Conservation (phyloP, 2,329 filamentous ascomycete species). For the Botrytis fragariae region DNA sequence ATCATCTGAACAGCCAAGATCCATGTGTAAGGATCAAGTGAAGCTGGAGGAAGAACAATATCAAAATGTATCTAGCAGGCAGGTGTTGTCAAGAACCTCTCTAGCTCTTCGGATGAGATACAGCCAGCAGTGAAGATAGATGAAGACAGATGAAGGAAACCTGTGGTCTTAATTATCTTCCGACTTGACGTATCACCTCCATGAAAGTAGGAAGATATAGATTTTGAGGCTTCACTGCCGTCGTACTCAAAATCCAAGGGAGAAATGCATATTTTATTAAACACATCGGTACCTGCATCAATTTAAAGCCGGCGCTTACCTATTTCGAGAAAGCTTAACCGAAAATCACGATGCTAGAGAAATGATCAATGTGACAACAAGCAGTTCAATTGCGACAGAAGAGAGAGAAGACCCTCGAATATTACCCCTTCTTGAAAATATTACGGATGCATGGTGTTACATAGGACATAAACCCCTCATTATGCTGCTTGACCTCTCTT, state of each 20-base stretch:
- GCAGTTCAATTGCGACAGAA: not conserved
- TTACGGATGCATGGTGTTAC: slow-evolving; percentile 15
- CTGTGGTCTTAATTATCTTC: not conserved
- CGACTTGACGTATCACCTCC: not conserved
- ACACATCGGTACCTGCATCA: slow-evolving; percentile 21
- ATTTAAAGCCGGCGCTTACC: slow-evolving; percentile 14
- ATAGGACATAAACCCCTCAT: slow-evolving; percentile 11
- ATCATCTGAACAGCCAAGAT: not conserved
- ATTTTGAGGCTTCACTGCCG: not conserved
- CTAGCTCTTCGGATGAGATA: not conserved
- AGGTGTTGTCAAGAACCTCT: not conserved
- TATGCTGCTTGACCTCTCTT: slow-evolving; percentile 16
- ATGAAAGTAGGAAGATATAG: not conserved
- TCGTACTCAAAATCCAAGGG: not conserved
- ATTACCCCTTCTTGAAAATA: slow-evolving; percentile 3
- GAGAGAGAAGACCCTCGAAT: slow-evolving; percentile 4
- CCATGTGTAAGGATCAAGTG: not conserved
- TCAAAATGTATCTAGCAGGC: not conserved
- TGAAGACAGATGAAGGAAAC: not conserved
- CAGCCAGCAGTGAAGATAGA: not conserved
- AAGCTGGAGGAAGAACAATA: not conserved
- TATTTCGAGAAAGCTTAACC: slow-evolving; percentile 16
- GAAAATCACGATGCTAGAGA: slow-evolving; percentile 13
- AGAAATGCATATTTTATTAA: slow-evolving; percentile 19
- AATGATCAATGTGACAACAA: slow-evolving; percentile 18